Base-by-base conservation (phyloP, 768 basidiomycete species). In the Lactarius sp. region DNA sequence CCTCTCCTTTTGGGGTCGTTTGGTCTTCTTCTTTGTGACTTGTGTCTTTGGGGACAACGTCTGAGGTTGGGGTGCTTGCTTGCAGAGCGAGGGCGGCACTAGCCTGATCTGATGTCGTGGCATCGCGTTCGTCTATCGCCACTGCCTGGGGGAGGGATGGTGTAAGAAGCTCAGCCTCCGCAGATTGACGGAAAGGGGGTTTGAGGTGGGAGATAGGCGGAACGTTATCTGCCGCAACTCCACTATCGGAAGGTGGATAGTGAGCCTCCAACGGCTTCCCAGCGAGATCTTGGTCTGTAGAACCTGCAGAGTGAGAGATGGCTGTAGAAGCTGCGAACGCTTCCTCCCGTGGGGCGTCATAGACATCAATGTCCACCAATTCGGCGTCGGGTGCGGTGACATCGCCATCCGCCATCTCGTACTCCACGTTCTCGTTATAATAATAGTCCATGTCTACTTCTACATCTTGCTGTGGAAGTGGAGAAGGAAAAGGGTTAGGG, bases 211-310 rank as follows among this genome's bases (percentile, higher is more conserved):
- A 70, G 37, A 87, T 73, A 49, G 87, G 85, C n/a, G 86, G 79
- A 12, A 87, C 87, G 47, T 87, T 87, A 34, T 85, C 84, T 60
- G 88, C 85, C 59, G 87, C 86, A 71, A 84, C 87, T 49, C 86
- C 83, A 37, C 81, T 86, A 68, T 63, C 66, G 10, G 68, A 60
- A 46, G 49, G 39, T 27, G 57, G 22, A 37, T 61, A 53, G 13
- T 50, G 52, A 50, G 41, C 53, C 31, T 16, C 61, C 7, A 33
- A 7, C 14, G 33, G 22, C 47, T 67, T 59, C 16, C 42, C 52
- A 18, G 31, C 9, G 42, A 44, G 39, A 46, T 51, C 41, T 50
- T 65, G 64, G 22, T 56, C 49, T 13, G 47, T 36, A 46, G 27
- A 20, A 22, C 13, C 65, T 59, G 52, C 27, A 13, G 62, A 36